Evolutionary conservation across 352 stramenopile species (phyloP).

Genomic region (Pythium guiyangense): DNA sequence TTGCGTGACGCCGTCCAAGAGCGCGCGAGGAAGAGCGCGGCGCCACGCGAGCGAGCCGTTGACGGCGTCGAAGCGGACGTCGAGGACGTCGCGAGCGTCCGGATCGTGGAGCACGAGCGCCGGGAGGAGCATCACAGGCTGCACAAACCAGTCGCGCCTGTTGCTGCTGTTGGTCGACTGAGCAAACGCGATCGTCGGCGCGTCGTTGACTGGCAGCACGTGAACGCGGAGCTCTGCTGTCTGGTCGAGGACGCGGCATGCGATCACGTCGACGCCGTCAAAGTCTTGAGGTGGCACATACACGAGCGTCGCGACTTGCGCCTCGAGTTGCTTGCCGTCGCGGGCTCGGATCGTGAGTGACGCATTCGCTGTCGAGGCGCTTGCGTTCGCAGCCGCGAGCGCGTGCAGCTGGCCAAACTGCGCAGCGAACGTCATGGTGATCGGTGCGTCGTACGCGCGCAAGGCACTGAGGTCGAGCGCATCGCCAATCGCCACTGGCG

Average conservation of each 20-base stretch:
- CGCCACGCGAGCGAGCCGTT: conserved; percentile 25
- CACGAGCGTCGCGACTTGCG: conserved; percentile 6
- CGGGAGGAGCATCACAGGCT: conserved; percentile 24
- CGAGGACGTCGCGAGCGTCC: conserved; percentile 26
- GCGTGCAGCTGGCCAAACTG: conserved; percentile 7
- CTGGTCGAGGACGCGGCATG: background rate
- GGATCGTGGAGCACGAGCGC: conserved; percentile 25
- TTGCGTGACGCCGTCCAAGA: conserved; percentile 25
- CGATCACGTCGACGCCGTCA: conserved; percentile 10
- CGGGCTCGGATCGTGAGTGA: conserved; percentile 8
- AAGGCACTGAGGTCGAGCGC: conserved; percentile 8
- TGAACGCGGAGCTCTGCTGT: conserved; percentile 8
- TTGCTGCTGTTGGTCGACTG: background rate
- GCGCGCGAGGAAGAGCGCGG: conserved; percentile 4
- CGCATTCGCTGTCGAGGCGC: background rate
- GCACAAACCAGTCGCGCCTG: conserved; percentile 19
- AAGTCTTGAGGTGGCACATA: conserved; percentile 14
- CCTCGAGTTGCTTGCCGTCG: conserved; percentile 1
- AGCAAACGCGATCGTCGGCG: conserved; percentile 3
- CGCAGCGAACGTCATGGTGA: conserved; percentile 2
- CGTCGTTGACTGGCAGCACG: conserved; percentile 21
- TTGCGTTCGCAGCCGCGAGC: background rate
- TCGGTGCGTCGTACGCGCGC: background rate
- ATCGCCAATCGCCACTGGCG: background rate
- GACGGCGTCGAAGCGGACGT: conserved; percentile 20